These are phyloP conservation scores for Aegilops umbellulata DNA, from an alignment of 176 grass and related monocot species.

Conservation along the genomic window DNA sequence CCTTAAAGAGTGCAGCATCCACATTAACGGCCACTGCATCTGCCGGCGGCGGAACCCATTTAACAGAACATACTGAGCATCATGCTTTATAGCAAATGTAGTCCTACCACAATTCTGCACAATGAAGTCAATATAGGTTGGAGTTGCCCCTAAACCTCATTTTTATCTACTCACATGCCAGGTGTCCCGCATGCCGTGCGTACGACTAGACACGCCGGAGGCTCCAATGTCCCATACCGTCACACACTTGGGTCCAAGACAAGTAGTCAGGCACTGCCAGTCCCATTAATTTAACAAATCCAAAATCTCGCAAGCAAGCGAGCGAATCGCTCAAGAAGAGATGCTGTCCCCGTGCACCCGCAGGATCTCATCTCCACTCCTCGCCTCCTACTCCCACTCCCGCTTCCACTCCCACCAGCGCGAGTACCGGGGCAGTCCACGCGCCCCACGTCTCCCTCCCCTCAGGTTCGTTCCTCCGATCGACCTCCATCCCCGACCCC, in stretches of 20 bases:
- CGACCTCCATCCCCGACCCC: background rate
- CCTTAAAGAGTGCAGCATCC: too few species aligned
- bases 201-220: background rate
- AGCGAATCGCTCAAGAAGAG: background rate
- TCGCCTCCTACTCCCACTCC: background rate
- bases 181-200: background rate
- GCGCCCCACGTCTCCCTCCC: background rate
- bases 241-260: background rate
- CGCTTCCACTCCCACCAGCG: constrained; percentile 1
- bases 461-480: constrained; percentile 10
- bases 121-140: too few species aligned
- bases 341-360: constrained; percentile 19
- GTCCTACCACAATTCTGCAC: too few species aligned
- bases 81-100: too few species aligned
- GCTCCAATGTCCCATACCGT: background rate
- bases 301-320: constrained; percentile 12
- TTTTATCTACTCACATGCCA: background rate
- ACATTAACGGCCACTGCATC: too few species aligned
- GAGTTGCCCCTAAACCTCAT: background rate
- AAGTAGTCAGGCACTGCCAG: background rate
- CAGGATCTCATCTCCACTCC: background rate
- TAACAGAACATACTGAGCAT: too few species aligned
- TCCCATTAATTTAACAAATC: constrained; percentile 13
- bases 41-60: too few species aligned
- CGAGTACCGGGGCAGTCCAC: background rate